Evolutionary conservation across 2,329 filamentous ascomycete genomes (phyloP).

Genomic region (Waltergamsia citrina): DNA sequence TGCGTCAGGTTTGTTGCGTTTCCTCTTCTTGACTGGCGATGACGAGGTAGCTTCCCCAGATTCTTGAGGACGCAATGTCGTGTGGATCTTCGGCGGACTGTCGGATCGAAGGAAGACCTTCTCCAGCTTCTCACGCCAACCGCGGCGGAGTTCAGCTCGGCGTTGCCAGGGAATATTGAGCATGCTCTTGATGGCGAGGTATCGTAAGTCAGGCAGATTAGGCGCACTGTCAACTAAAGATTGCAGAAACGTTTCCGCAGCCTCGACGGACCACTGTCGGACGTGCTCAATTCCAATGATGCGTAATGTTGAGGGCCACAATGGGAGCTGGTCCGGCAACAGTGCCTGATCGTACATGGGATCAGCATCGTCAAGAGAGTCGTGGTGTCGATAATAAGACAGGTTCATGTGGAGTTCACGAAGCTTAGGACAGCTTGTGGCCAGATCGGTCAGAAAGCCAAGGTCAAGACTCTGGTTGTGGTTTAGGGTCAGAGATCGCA

Average conservation of each 20-base stretch:
- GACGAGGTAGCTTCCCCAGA: slow-evolving; percentile 2
- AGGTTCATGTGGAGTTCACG: slow-evolving; percentile 67
- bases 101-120: slow-evolving; percentile 51
- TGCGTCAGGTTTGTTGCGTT: slow-evolving; percentile 9
- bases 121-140: slow-evolving; percentile 65
- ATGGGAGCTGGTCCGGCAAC: slow-evolving; percentile 54
- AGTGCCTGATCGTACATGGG: slow-evolving; percentile 66
- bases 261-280: slow-evolving; percentile 60
- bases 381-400: slow-evolving; percentile 64
- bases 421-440: slow-evolving; percentile 58
- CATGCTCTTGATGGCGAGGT: slow-evolving; percentile 65
- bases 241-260: slow-evolving; percentile 68
- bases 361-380: slow-evolving; percentile 59
- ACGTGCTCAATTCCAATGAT: slow-evolving; percentile 68
- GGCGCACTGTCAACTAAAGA: slow-evolving; percentile 67
- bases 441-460: slow-evolving; percentile 61
- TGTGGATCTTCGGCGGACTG: slow-evolving; percentile 24
- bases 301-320: slow-evolving; percentile 67
- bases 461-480: slow-evolving; percentile 75
- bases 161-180: slow-evolving; percentile 75
- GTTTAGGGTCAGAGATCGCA: slow-evolving; percentile 60
- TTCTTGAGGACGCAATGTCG: slow-evolving; percentile 10
- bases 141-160: slow-evolving; percentile 67
- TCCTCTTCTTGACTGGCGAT: slow-evolving; percentile 9
- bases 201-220: slow-evolving; percentile 56